phyloP scores from a whole-genome alignment of 352 stramenopile genomes.

The Pythium phragmiticola region DNA sequence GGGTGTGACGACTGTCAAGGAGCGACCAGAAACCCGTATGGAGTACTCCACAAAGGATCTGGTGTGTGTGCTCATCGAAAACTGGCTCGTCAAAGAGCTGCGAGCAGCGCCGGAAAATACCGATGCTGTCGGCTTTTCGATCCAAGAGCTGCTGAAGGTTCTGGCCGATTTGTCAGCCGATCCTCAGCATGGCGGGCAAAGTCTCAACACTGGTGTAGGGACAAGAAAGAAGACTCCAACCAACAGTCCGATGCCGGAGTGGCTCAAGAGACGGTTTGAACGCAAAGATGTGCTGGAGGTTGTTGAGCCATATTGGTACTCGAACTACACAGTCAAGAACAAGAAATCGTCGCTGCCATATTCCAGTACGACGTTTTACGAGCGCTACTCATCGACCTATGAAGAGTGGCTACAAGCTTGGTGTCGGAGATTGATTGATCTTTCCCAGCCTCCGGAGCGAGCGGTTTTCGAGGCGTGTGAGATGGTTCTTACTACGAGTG shows the following conservation, averaged over 20 bases:
- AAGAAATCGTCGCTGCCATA: slow-evolving; percentile 25
- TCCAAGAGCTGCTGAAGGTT: slow-evolving; percentile 86
- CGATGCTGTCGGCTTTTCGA: slow-evolving; percentile 77
- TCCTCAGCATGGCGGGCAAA: slow-evolving; percentile 72
- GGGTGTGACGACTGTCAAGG: slow-evolving; percentile 8
- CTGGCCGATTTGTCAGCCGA: slow-evolving; percentile 69
- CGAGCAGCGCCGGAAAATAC: slow-evolving; percentile 82
- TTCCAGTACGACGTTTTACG: slow-evolving; percentile 59
- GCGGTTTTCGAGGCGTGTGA: slow-evolving; percentile 80
- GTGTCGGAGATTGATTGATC: slow-evolving; percentile 69
- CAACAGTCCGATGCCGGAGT: slow-evolving; percentile 60
- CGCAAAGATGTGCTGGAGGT: slow-evolving; percentile 85
- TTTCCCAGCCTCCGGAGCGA: slow-evolving; percentile 79
- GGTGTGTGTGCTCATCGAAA: slow-evolving; percentile 80
- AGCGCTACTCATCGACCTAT: slow-evolving; percentile 71
- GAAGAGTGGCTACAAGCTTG: slow-evolving; percentile 83
- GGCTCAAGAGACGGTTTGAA: slow-evolving; percentile 84
- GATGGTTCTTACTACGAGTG: slow-evolving; percentile 58
- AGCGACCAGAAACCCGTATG: slow-evolving; percentile 22
- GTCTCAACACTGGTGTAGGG: slow-evolving; percentile 11
- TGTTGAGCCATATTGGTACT: slow-evolving; percentile 89
- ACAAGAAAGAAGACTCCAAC: slow-evolving; percentile 5
- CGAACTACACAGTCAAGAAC: slow-evolving; percentile 60
- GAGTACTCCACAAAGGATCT: slow-evolving; percentile 82
- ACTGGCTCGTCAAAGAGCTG: slow-evolving; percentile 79